Evolutionary conservation across 73 alveolate species (phyloP), one percentile per base, ranked within the genome.

Genomic region (Durusdinium trenchii): DNA sequence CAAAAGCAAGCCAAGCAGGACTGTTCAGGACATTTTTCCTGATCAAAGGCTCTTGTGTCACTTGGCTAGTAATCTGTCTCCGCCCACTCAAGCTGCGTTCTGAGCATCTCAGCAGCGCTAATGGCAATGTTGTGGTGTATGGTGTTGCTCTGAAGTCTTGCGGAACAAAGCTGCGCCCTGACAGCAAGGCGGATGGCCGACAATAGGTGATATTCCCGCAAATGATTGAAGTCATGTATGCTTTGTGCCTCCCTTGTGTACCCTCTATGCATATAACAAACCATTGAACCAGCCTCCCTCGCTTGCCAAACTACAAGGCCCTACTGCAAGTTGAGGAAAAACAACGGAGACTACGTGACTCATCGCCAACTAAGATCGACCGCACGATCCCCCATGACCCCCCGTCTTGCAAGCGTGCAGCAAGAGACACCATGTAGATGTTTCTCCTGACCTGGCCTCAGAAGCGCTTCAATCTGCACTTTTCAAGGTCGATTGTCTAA

Each of bases 121-220:
- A 78, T 78, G 62, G 87, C 87, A 57, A 78, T 61, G 40, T 78
- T 78, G 61, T 78, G 87, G 42, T 78, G 87, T 42, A 78, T 61
- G 62, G 45, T 61, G 26, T 78, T 78, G 87, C 87, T 78, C 87
- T 78, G 87, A 57, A 78, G 43, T 61, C 45, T 35, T 38, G 57
- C 61, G 6, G 62, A 40, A 43, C 87, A 61, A 57, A 78, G 30
- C 51, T 73, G 85, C 7, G 40, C n/a, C 85, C 85, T 73, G 52
- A 3, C 6, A 20, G n/a, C n/a, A 2, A 60, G 18, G 73, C n/a
- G 30, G 30, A 60, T 57, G 69, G 69, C 69, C 12, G 12, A 57
- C 32, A 57, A 57, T 23, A 57, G 12, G 69, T 57, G 69, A 60
- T 23, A 60, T 60, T 23, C 73, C 1, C n/a, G 30, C 18, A 60